Percentiles rank a stretch among this genome's conserved stretches.
Conservation (phyloP, 2,329 filamentous ascomycete species). For the Claviceps sp. region DNA sequence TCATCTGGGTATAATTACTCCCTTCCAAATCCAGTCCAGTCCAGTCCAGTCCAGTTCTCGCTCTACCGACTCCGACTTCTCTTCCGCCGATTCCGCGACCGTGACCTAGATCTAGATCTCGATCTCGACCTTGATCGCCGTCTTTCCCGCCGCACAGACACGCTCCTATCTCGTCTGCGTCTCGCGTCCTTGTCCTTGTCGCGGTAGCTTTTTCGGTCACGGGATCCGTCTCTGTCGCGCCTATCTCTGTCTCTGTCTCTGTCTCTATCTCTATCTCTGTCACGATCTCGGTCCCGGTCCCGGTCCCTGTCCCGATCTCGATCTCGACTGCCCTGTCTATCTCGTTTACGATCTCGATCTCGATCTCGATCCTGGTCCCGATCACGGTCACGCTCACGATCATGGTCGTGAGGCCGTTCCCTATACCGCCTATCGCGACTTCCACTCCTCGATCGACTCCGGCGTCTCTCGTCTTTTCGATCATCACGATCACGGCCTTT, state of each 20-base stretch:
- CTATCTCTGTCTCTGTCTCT: background rate
- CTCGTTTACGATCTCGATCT: constrained; percentile 21
- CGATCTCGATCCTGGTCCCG: constrained; percentile 19
- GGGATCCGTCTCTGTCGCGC: constrained; percentile 19
- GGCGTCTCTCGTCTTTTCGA: constrained; percentile 25
- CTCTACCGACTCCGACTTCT: background rate
- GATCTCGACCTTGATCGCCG: constrained; percentile 17
- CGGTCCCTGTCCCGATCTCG: constrained; percentile 23
- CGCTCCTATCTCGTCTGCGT: constrained; percentile 19
- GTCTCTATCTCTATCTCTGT: background rate
- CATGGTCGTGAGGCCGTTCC: constrained; percentile 19
- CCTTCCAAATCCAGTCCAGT: too few species aligned
- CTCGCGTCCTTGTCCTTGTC: constrained; percentile 16
- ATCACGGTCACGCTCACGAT: constrained; percentile 11
- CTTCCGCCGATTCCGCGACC: constrained; percentile 13
- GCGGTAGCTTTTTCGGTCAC: constrained; percentile 14
- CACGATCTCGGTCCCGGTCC: constrained; percentile 24
- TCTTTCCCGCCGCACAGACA: constrained; percentile 22
- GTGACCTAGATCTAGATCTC: background rate
- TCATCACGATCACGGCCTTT: constrained; percentile 4
- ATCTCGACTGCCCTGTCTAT: constrained; percentile 18
- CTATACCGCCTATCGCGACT: constrained; percentile 19
- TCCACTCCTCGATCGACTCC: constrained; percentile 21
- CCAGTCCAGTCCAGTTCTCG: background rate
- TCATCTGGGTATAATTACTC: too few species aligned